Conservation (phyloP, 1,284 basidiomycete genomes). For the Coniophora puteana region DNA sequence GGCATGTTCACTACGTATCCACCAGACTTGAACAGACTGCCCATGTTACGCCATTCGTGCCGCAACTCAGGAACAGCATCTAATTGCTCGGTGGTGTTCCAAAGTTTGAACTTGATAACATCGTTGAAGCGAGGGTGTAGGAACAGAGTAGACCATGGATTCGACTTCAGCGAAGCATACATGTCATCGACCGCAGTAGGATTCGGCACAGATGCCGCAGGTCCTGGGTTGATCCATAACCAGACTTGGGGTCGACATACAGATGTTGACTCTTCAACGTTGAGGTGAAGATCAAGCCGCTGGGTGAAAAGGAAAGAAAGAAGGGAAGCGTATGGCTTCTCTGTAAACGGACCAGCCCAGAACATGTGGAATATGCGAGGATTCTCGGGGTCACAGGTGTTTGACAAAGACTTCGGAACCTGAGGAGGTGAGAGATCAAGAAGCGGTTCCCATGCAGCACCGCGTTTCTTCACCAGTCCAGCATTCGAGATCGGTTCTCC, state of each 20-base stretch:
- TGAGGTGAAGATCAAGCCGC: conserved; percentile 66
- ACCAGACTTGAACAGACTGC: conserved; percentile 57
- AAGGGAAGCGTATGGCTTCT: conserved; percentile 79
- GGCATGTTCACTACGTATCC: conserved; percentile 50
- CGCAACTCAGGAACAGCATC: conserved; percentile 59
- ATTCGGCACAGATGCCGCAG: conserved; percentile 52
- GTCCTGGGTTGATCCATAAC: conserved; percentile 73
- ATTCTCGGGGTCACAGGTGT: conserved; percentile 65
- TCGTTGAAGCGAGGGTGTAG: conserved; percentile 63
- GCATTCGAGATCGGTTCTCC: conserved; percentile 26
- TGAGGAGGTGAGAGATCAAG: conserved; percentile 35
- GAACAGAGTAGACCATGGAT: conserved; percentile 69
- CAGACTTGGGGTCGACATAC: conserved; percentile 72
- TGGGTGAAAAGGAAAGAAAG: conserved; percentile 81
- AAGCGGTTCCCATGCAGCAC: conserved; percentile 43
- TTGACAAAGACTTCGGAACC: conserved; percentile 51
- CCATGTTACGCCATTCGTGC: conserved; percentile 53
- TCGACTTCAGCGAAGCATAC: conserved; percentile 52
- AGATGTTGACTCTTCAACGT: conserved; percentile 25
- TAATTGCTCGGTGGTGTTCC: conserved; percentile 73
- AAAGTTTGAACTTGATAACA: conserved; percentile 66
- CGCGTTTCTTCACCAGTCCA: conserved; percentile 35
- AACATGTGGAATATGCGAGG: conserved; percentile 83
- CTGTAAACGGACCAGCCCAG: conserved; percentile 82
- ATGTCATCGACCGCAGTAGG: conserved; percentile 53